phyloP scores from a whole-genome alignment of 805 yeast species.

The Metschnikowia vanudenii region DNA sequence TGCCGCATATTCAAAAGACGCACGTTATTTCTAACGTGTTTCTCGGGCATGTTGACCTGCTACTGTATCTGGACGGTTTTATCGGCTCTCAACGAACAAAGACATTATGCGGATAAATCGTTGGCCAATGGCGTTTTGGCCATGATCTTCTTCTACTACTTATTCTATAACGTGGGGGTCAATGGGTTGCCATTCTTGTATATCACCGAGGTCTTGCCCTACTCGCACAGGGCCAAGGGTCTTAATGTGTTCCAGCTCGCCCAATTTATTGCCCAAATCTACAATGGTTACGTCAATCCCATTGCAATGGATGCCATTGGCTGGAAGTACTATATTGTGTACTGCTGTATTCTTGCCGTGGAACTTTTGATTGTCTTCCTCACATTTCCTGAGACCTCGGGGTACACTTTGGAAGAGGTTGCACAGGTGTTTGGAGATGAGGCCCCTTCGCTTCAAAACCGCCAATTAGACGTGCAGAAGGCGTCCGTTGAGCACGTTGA shows the following conservation, averaged over 20 bases:
- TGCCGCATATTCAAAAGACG: slow-evolving; percentile 35
- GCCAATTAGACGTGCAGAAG: slow-evolving; percentile 9
- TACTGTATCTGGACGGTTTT: slow-evolving; percentile 43
- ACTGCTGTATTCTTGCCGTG: slow-evolving; percentile 29
- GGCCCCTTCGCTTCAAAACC: slow-evolving; percentile 13
- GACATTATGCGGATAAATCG: slow-evolving; percentile 38
- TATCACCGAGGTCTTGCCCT: slow-evolving; percentile 43
- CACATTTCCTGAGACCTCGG: slow-evolving; percentile 43
- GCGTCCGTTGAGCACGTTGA: slow-evolving; percentile 13
- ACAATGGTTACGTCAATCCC: slow-evolving; percentile 26
- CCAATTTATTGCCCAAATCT: slow-evolving; percentile 22
- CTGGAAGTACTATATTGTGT: slow-evolving; percentile 47
- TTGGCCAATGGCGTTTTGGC: slow-evolving; percentile 48
- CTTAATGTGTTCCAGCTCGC: slow-evolving; percentile 28
- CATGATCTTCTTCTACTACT: slow-evolving; percentile 49
- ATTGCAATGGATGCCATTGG: slow-evolving; percentile 41
- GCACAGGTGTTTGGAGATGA: slow-evolving; percentile 42
- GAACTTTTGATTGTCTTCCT: slow-evolving; percentile 31
- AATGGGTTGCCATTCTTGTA: slow-evolving; percentile 48
- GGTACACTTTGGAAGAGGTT: slow-evolving; percentile 44
- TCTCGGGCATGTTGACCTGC: slow-evolving; percentile 35
- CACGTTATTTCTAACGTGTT: slow-evolving; percentile 33
- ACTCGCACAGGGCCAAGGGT: slow-evolving; percentile 43
- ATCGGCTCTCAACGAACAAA: slow-evolving; percentile 46
- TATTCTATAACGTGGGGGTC: slow-evolving; percentile 41